Evolutionary conservation across 1,284 basidiomycete genomes (phyloP), one percentile per base, ranked within the genome.

Genomic region (Ganoderma meredithae): DNA sequence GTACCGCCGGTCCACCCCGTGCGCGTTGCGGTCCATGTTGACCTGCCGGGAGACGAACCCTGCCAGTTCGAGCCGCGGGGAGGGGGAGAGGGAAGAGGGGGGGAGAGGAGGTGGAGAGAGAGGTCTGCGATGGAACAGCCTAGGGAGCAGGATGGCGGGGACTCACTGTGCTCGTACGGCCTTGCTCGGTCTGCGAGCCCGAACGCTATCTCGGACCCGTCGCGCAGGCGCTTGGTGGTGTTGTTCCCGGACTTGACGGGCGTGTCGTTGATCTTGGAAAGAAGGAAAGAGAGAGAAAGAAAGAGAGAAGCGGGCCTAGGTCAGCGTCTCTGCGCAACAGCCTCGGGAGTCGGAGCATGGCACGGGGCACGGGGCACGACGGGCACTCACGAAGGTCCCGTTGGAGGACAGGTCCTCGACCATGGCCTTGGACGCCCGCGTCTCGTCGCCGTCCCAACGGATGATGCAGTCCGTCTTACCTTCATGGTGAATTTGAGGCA

Each of bases 161-260:
- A 41, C 41, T 41, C 41, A 41, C 41, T 41, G 41, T 41, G 15
- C 9, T 41, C 41, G 15, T 41, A 13, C 12, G 41, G 41, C 12
- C 41, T 12, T 41, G 13, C 41, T 1, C 12, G 15, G 41, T 41
- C 12, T 15, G 13, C 13, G 41, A 41, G 41, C 41, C 94, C 95
- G 74, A 97, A 91, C 8, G 91, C 89, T 65, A 97, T 85, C 78
- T 96, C 94, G 74, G 92, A 92, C 3, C 95, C 94, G 71, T 96
- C 91, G 39, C 83, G 84, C 61, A 97, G 81, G 62, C 95, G 82
- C 40, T 85, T 81, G 43, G 84, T 84, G 44, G 84, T 82, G 71
- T 83, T 83, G 73, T 82, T 89, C 62, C 86, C 88, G 69, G 96
- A 84, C 76, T 83, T 88, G 19, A 44, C 43, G 43, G 43, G 17